Base-by-base conservation (phyloP, 768 basidiomycete species). In the Suillus subluteus region DNA sequence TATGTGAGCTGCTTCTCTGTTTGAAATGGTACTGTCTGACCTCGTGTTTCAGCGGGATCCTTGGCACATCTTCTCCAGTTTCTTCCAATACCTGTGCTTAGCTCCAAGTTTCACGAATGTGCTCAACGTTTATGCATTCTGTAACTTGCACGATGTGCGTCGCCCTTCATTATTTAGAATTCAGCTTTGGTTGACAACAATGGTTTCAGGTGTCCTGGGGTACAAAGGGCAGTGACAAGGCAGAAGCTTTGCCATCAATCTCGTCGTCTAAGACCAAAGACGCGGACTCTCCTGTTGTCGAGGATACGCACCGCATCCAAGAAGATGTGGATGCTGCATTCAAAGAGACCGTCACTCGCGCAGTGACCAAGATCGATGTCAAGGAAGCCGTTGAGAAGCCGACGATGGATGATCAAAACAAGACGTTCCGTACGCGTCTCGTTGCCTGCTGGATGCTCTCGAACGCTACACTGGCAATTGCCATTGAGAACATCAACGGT, bases 31-130 rank as follows among this genome's bases (percentile, higher is more conserved):
- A 65, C 63, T 16, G 26, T 18, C 58, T 66, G 62, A 74, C 32
- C 41, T 63, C 32, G 26, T 54, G n/a, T 59, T 67, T 38, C 67
- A 95, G 92, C 89, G 94, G 68, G 96, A 98, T 79, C 96, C 96
- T 6, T 98, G 96, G 96, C 96, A 98, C 79, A 91, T 99, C 89
- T 90, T 96, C 79, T 93, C 94, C 32, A 95, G 94, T 71, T 95
- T 98, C 84, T 81, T 91, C 71, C 96, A 96, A 75, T 97, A 96
- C 75, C 81, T 97, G 61, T 90, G 89, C 73, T 78, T 99, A 65
- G 97, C 97, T 13, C 94, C 94, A 1, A 94, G 91, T 71, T 97
- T 97, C 81, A 96, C 91, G 43, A 98, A 98, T 75, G 91, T 99
- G 55, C 86, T 97, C 72, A 97, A 97, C 79, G 93, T 96, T 44